Percentiles rank a stretch among this genome's conserved stretches.
Conservation (phyloP, 805 yeast genomes). For the Ogataea trehalophila region DNA sequence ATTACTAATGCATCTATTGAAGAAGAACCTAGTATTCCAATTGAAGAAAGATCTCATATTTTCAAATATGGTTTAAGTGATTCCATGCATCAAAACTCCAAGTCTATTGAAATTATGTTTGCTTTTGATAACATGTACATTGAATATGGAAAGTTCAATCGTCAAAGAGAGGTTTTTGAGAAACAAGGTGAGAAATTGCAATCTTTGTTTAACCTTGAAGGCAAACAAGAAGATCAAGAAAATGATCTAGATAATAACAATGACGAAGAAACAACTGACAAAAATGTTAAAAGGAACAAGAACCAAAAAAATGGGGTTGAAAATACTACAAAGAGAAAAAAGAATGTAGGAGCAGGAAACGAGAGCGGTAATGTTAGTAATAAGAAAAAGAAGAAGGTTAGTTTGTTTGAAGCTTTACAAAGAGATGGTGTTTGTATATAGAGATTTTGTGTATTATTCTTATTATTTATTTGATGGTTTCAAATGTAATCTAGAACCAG, state of each 20-base stretch:
- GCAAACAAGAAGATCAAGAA: slow-evolving; percentile 13
- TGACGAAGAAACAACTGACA: neutral
- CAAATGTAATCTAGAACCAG: too few species aligned
- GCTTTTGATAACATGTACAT: slow-evolving; percentile 68
- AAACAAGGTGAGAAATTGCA: slow-evolving; percentile 27
- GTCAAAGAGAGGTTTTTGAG: slow-evolving; percentile 25
- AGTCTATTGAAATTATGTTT: slow-evolving; percentile 32
- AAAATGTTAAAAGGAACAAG: slow-evolving; percentile 2
- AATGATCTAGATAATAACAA: neutral
- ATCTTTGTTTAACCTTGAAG: slow-evolving; percentile 21
- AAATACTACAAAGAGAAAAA: neutral
- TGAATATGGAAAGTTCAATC: slow-evolving; percentile 38
- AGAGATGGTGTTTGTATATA: too few species aligned
- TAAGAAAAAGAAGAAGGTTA: too few species aligned
- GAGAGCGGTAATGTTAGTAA: neutral
- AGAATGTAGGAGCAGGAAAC: slow-evolving; percentile 18
- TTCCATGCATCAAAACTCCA: slow-evolving; percentile 22
- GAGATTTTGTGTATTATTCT: neutral
- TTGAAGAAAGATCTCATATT: slow-evolving; percentile 21
- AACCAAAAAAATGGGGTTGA: neutral
- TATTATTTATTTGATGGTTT: too few species aligned
- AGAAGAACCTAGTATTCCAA: slow-evolving; percentile 15
- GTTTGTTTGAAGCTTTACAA: too few species aligned
- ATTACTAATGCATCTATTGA: too few species aligned
- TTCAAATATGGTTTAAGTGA: slow-evolving; percentile 12